Evolutionary conservation across 2,329 filamentous ascomycete genomes (phyloP), one percentile per base, ranked within the genome.

Genomic region (Plectosphaerella plurivora): DNA sequence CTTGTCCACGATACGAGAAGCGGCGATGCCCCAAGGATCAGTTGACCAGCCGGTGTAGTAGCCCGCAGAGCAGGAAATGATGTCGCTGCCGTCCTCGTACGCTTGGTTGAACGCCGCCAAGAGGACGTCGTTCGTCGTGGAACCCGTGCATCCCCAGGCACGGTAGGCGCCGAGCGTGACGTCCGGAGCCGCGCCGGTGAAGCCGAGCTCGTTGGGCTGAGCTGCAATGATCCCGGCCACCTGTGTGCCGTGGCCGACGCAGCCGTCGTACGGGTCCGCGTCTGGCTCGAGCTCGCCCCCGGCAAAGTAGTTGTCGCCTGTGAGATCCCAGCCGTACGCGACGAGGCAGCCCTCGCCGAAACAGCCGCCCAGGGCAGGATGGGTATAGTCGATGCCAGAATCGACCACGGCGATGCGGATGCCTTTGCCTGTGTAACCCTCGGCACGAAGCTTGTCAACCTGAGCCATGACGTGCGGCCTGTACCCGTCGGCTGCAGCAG

Each of bases 301-400:
- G 10, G 25, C n/a, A n/a, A n/a, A n/a, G 7, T 68, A 68, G 3
- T 52, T 50, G 50, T 77, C 72, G 5, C 73, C 75, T 7, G 73
- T 67, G 50, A 79, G 66, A 51, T 79, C 76, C 53, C 70, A 73
- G 2, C 77, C 77, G 53, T 70, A 71, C 7, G 68, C 65, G 14
- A 81, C 69, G 25, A 77, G 66, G 57, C 70, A 78, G 0, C 74
- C 76, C n/a, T 67, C 58, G 2, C 78, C 78, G 54, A 80, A 81
- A 49, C 77, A 75, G 5, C 76, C 77, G 12, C 78, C 78, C 2
- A 82, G 69, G 7, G 75, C 74, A 11, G 76, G 75, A 53, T 78
- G 77, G 10, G 61, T 68, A 59, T 80, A 80, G 59, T 81, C 78
- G 28, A 79, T 64, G 5, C 63, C 62, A 0, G 59, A 61, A 53